Evolutionary conservation across 108 stramenopile species (phyloP), one percentile per base, ranked within the genome.

Genomic region (Cyclotella choctawhatcheeana): DNA sequence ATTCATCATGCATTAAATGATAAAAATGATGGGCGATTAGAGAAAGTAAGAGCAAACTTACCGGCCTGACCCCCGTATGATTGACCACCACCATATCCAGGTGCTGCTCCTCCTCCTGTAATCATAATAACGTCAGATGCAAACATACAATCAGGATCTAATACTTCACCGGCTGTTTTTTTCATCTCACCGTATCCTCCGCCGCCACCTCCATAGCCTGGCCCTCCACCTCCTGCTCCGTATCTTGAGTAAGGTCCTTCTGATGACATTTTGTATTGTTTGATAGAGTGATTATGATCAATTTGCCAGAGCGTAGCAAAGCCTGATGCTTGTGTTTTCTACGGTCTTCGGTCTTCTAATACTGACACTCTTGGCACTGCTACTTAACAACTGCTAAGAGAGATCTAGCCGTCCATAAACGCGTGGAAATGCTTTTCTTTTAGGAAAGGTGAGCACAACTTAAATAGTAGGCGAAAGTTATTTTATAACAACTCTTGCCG

Each of bases 181-280:
- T 5, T 63, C 76, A 84, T 32, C 26, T 35, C 50, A 24, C 82
- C 82, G 20, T 50, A 51, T 43, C 65, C 73, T 44, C 83, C 76
- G 34, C 66, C 70, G 10, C 70, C 48, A 22, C 66, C 84, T 25
- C 82, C 82, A 51, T 77, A 75, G 6, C 81, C 83, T 34, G 77
- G 77, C 20, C 81, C 85, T 27, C 88, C 88, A 59, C 88, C 69
- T 40, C 81, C 84, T 58, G 72, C 90, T 14, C 86, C 87, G 60
- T 89, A 86, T 51, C 92, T 74, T 51, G 88, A 88, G 85, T 93
- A 93, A 32, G 92, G 92, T 48, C 92, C 92, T 55, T 89, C 87
- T 32, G 92, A 93, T 24, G 59, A 60, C 59, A 60, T 60, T 37
- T 5, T 27, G 53, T 54, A 14, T 54, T 22, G 10, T 22, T 10